These are phyloP conservation scores for Clitopilus hobsonii DNA, from an alignment of 768 basidiomycete species.

Conservation along the genomic window DNA sequence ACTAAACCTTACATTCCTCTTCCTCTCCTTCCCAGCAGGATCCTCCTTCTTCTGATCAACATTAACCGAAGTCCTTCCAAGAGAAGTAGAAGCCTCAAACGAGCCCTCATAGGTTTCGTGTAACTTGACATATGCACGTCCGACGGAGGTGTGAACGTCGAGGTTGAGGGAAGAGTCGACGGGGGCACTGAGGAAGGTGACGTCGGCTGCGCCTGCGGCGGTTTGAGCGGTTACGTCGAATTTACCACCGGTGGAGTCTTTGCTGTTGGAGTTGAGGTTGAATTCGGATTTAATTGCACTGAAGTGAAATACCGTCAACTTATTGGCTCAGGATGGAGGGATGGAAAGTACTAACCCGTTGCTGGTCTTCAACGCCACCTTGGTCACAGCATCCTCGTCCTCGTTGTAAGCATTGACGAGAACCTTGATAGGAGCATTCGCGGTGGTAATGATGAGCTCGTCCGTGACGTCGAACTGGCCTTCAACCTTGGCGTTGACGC, in stretches of 20 bases:
- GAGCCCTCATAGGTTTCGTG: conserved; percentile 15
- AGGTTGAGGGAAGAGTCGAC: background rate
- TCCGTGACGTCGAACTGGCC: background rate
- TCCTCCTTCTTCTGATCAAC: conserved; percentile 7
- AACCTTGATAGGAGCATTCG: conserved; percentile 1
- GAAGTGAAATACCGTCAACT: background rate
- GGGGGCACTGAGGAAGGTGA: background rate
- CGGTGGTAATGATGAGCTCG: background rate
- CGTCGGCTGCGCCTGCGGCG: background rate
- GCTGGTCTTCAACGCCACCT: background rate
- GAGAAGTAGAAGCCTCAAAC: conserved; percentile 10
- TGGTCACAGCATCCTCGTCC: background rate
- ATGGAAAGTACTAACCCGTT: background rate
- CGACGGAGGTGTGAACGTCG: background rate
- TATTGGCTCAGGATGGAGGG: background rate
- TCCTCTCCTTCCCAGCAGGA: conserved; percentile 14
- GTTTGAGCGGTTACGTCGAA: background rate
- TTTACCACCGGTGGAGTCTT: background rate
- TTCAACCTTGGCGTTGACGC: background rate
- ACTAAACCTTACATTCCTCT: conserved; percentile 5
- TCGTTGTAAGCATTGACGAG: background rate
- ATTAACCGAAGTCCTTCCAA: background rate
- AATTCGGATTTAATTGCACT: background rate
- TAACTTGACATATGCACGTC: conserved; percentile 6
- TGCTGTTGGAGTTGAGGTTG: background rate